Evolutionary conservation across 2,329 filamentous ascomycete species (phyloP).

Genomic region (Teratosphaeria viscida): DNA sequence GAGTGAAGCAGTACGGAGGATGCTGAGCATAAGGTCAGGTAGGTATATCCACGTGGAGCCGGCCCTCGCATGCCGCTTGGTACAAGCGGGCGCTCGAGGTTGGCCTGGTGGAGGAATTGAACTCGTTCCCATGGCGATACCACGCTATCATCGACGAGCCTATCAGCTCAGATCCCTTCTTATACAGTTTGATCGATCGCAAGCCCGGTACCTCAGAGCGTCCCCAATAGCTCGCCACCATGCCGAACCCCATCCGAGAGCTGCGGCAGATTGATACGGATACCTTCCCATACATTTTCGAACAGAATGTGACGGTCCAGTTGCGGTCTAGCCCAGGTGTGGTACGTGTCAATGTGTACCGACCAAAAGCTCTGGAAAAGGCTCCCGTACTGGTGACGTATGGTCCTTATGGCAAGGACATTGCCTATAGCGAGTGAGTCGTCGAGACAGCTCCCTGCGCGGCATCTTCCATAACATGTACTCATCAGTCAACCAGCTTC

Average conservation of each 20-base stretch:
- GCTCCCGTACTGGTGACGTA: conserved; percentile 59
- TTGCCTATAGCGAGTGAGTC: conserved; percentile 46
- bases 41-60: too few relatives aligned
- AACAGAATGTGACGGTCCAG: conserved; percentile 22
- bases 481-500: conserved; percentile 29
- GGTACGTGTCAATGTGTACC: conserved; percentile 26
- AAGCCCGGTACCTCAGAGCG: background rate
- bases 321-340: conserved; percentile 21
- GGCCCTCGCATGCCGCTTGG: too few relatives aligned
- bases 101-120: too few relatives aligned
- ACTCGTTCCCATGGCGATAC: too few relatives aligned
- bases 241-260: conserved; percentile 24
- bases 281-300: conserved; percentile 23
- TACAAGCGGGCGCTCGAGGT: too few relatives aligned
- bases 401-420: conserved; percentile 65
- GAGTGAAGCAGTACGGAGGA: too few relatives aligned
- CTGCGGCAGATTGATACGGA: conserved; percentile 22
- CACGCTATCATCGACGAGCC: too few relatives aligned
- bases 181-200: background rate
- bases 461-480: background rate
- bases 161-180: background rate
- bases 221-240: conserved; percentile 1
- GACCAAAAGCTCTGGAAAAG: conserved; percentile 24
- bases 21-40: too few relatives aligned
- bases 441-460: conserved; percentile 5